Evolutionary conservation across 2,329 filamentous ascomycete species (phyloP), one percentile per base, ranked within the genome.

Genomic region (Clonostachys byssicola): DNA sequence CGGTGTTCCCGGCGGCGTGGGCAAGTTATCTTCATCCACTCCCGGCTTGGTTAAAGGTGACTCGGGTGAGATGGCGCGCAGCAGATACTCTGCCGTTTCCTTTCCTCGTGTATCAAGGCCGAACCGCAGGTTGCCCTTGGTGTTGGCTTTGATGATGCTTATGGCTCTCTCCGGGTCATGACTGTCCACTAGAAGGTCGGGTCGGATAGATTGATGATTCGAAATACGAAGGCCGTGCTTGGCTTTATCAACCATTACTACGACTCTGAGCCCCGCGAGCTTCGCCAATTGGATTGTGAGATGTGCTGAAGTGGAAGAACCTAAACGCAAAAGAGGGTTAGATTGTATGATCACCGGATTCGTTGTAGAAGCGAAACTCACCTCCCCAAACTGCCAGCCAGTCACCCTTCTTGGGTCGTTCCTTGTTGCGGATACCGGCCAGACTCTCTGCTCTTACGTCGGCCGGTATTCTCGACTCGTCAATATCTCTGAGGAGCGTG

Each of bases 351-450:
- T 10, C 9, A 30, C 4, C 23, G 16, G 2, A 14, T 44, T 10
- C 17, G 40, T 12, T 14, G 10, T 33, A 54, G 64, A 38, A 14
- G 16, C 10, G 12, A 7, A 20, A 54, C 70, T 58, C 54, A 72
- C 81, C 87, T 48, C 87, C 87, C 86, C 87, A 91, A 42, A 91
- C 80, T 2, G 80, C 81, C 38, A 91, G 65, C 79, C 85, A 90
- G 50, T 91, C 86, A 0, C 83, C 85, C 0, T 64, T 54, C 40
- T 70, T 68, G 1, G 82, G 77, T 9, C 82, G 68, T 51, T 88
- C 83, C 0, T 61, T 56, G 2, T 67, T 57, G 0, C 59, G 52
- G 6, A 86, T 79, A 1, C 75, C 73, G 1, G 72, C 60, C n/a
- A 87, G 72, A 47, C 82, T 85, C 59, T 90, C 86, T 5, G 72